Conservation (phyloP, 1,284 basidiomycete species). For the Trametes sp. region DNA sequence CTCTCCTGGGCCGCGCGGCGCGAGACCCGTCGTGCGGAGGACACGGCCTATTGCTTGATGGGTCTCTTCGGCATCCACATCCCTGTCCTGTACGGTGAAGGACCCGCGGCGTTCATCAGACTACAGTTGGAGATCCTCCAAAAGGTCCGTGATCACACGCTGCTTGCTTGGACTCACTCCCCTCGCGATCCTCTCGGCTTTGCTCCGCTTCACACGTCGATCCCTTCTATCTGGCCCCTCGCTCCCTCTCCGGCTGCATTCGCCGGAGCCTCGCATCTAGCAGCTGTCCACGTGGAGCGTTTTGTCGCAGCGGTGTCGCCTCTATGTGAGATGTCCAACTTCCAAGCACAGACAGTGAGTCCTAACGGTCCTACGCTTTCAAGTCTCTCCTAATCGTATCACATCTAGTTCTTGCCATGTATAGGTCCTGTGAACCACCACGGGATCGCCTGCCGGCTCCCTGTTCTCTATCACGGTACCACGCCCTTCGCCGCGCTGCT, state of each 20-base stretch:
- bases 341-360: background rate
- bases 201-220: background rate
- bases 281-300: background rate
- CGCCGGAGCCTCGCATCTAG: background rate
- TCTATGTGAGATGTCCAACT: background rate
- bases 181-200: background rate
- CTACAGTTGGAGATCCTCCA: background rate
- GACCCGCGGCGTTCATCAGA: background rate
- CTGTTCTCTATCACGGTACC: background rate
- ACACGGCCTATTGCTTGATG: constrained; percentile 7
- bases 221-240: background rate
- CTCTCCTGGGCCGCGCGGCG: constrained; percentile 1
- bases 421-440: background rate
- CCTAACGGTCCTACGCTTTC: background rate
- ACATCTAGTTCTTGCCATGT: background rate
- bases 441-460: background rate
- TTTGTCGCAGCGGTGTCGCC: background rate
- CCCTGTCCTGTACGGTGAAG: background rate
- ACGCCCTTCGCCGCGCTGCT: background rate
- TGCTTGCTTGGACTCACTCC: background rate
- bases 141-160: background rate
- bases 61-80: constrained; percentile 10
- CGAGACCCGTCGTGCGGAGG: background rate
- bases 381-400: background rate
- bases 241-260: constrained; percentile 1